phyloP scores from a whole-genome alignment of 805 yeast species.

The Candida manassasensis region DNA sequence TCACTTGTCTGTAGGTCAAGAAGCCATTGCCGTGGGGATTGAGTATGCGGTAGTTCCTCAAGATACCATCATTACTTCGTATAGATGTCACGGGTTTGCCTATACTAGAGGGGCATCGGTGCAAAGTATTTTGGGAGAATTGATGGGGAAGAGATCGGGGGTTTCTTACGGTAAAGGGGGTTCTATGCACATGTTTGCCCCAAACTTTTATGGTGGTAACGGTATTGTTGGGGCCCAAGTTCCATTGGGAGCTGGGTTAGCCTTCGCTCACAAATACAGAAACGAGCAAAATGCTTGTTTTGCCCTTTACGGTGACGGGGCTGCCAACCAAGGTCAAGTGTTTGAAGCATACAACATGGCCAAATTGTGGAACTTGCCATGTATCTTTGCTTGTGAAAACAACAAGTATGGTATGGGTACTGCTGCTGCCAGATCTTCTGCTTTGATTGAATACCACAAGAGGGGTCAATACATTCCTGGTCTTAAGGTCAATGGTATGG shows the following conservation, averaged over 20 bases:
- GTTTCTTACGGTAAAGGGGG: slow-evolving; percentile 98
- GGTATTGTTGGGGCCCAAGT: slow-evolving; percentile 99
- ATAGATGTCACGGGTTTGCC: slow-evolving; percentile 98
- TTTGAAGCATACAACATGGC: slow-evolving; percentile 99
- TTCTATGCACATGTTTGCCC: slow-evolving; percentile 97
- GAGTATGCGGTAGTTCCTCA: slow-evolving; percentile 84
- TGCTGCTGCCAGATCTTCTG: slow-evolving; percentile 93
- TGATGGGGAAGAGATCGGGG: slow-evolving; percentile 95
- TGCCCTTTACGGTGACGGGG: slow-evolving; percentile 97
- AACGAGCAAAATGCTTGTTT: slow-evolving; percentile 76
- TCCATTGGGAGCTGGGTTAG: slow-evolving; percentile 95
- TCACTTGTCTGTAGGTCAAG: slow-evolving; percentile 97
- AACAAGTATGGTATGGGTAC: slow-evolving; percentile 99
- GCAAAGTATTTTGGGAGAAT: slow-evolving; percentile 85
- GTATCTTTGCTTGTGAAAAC: slow-evolving; percentile 94
- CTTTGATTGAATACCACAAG: slow-evolving; percentile 93
- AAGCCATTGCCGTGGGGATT: slow-evolving; percentile 97
- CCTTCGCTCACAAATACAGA: slow-evolving; percentile 96
- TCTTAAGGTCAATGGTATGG: slow-evolving; percentile 98
- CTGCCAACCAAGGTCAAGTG: slow-evolving; percentile 98
- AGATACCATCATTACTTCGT: slow-evolving; percentile 92
- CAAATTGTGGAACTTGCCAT: slow-evolving; percentile 95
- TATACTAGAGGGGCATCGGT: slow-evolving; percentile 94
- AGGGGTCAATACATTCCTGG: slow-evolving; percentile 99
- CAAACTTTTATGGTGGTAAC: slow-evolving; percentile 97